Conservation (phyloP, 2,329 filamentous ascomycete species). For the Alternaria triticimaculans region DNA sequence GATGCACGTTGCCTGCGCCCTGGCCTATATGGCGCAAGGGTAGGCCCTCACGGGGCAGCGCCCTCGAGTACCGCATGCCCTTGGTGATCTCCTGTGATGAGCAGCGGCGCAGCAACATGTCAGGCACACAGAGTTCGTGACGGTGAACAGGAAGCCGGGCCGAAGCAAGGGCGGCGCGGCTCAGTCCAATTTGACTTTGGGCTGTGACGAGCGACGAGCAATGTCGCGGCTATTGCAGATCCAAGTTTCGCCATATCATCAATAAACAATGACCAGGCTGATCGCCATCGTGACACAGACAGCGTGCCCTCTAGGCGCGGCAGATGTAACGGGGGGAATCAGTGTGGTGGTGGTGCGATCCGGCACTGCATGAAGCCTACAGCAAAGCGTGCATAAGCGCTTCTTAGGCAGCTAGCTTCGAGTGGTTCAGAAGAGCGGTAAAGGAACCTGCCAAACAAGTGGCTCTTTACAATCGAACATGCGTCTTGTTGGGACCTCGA, state of each 20-base stretch:
- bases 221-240: neutral
- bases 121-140: constrained; percentile 30
- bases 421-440: constrained; percentile 51
- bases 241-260: constrained; percentile 14
- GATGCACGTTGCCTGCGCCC: constrained; percentile 22
- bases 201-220: neutral
- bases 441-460: constrained; percentile 35
- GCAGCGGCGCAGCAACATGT: constrained; percentile 13
- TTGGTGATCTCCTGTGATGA: constrained; percentile 22
- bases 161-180: constrained; percentile 26
- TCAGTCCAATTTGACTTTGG: constrained; percentile 17
- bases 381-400: constrained; percentile 49
- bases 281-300: constrained; percentile 31
- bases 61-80: constrained; percentile 20
- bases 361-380: constrained; percentile 35
- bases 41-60: constrained; percentile 30
- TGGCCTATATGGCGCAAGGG: constrained; percentile 18
- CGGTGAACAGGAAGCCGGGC: constrained; percentile 36
- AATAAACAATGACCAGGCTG: constrained; percentile 6
- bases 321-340: constrained; percentile 23
- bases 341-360: constrained; percentile 30
- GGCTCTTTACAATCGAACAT: constrained; percentile 29
- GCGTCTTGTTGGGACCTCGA: constrained; percentile 41
- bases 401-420: constrained; percentile 28
- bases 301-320: constrained; percentile 19